phyloP scores from a whole-genome alignment of 371 early-diverging fungal species.

The Mortierella sp. region DNA sequence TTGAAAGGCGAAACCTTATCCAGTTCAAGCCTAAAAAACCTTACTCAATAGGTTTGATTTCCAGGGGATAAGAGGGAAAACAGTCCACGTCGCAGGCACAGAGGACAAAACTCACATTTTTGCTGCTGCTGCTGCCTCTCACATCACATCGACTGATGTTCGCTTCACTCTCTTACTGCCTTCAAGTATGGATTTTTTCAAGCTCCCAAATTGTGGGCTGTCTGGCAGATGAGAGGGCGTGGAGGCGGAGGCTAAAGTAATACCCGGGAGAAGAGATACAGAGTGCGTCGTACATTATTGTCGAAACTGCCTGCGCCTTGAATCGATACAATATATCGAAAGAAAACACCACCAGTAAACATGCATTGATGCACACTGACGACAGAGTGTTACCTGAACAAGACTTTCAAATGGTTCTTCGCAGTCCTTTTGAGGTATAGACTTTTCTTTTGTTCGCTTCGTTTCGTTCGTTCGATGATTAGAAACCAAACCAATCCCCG shows the following conservation, averaged over 20 bases:
- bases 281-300: no score
- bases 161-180: not conserved
- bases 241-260: not conserved
- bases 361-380: not conserved
- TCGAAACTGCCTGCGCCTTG: not conserved
- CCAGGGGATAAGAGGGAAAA: not conserved
- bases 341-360: not conserved
- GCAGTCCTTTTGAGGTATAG: not conserved
- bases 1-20: not conserved
- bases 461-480: no score
- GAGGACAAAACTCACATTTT: no score
- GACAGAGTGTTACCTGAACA: not conserved
- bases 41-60: not conserved
- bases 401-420: not conserved
- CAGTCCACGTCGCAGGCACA: no score
- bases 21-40: not conserved
- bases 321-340: not conserved
- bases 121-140: no score
- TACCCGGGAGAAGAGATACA: not conserved
- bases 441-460: not conserved
- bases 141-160: no score
- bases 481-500: not conserved
- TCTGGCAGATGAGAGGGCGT: not conserved
- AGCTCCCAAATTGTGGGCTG: no score
- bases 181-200: not conserved